phyloP scores from a whole-genome alignment of 345 rosid species.

The Turritis glabra region DNA sequence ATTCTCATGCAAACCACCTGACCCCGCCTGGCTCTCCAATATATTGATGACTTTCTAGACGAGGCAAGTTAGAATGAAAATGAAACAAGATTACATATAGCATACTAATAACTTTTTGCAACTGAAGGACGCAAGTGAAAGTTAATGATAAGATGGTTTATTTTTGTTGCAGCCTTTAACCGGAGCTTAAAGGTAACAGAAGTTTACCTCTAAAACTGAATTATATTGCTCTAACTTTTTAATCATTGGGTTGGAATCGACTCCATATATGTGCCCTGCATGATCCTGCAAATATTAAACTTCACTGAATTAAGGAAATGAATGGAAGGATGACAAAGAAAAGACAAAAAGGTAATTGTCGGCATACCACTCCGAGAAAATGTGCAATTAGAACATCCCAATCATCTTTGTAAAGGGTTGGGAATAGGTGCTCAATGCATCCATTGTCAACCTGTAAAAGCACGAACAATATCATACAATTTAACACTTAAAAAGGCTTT shows the following conservation, averaged over 20 bases:
- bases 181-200: conserved; percentile 18
- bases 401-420: conserved; percentile 68
- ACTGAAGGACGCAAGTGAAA: neutral
- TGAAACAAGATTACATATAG: conserved; percentile 17
- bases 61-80: conserved; percentile 6
- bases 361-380: conserved; percentile 93
- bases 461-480: neutral
- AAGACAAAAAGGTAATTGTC: neutral
- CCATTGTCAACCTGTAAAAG: conserved; percentile 80
- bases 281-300: conserved; percentile 65
- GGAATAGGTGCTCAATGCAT: conserved; percentile 78
- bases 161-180: neutral
- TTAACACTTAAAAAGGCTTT: neutral
- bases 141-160: neutral
- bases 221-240: conserved; percentile 89
- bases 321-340: conserved; percentile 13
- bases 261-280: conserved; percentile 93
- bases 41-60: conserved; percentile 62
- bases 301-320: conserved; percentile 17
- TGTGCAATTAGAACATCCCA: conserved; percentile 98
- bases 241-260: conserved; percentile 80
- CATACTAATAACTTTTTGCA: neutral
- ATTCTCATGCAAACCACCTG: conserved; percentile 80
- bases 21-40: conserved; percentile 66
- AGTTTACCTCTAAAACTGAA: conserved; percentile 65